Evolutionary conservation across 1,139 yeast species (phyloP), one percentile per base, ranked within the genome.

Genomic region (Barnettozyma hawaiiensis): DNA sequence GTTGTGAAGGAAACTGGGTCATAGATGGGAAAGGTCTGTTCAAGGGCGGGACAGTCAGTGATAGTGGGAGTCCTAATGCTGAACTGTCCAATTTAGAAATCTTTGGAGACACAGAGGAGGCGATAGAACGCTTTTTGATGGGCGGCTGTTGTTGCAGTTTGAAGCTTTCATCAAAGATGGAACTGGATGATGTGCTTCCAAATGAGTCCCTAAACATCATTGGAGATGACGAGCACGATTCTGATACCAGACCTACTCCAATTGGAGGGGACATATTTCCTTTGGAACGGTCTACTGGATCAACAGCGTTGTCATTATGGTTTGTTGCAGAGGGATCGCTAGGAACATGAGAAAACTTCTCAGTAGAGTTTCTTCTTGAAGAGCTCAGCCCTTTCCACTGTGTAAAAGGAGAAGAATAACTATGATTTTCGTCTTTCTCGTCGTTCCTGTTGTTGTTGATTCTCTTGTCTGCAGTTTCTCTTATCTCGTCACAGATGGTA

Each of bases 381-480:
- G 29, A 37, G 14, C 14, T 33, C 16, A 54, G 51, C 1, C 58
- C 57, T 35, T 41, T 53, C 58, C 58, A 55, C 29, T 16, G 21
- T 21, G 6, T 19, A 14, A 31, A 31, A 5, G 19, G 21, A 33
- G 19, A 23, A 3, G 14, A 9, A 28, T 34, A 28, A 14, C 14
- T 19, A 10, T 15, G n/a, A 10, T 28, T 31, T 4, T 41, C 43
- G 4, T 46, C 48, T 9, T 41, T 44, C n/a, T 45, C 41, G 8
- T 45, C 43, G 16, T 46, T 40, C 22, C 42, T 46, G 38, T 56
- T 56, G 36, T 47, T 47, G 22, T 44, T 45, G 20, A 23, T 64
- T 48, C 89, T 67, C 50, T 69, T 73, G 23, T 69, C 66, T 7
- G 89, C 87, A 0, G 85, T 80, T 31, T 62, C 66, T 49, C 70